Evolutionary conservation across 176 grass and related monocot species (phyloP), one percentile per base, ranked within the genome.

Genomic region (Avena atlantica): DNA sequence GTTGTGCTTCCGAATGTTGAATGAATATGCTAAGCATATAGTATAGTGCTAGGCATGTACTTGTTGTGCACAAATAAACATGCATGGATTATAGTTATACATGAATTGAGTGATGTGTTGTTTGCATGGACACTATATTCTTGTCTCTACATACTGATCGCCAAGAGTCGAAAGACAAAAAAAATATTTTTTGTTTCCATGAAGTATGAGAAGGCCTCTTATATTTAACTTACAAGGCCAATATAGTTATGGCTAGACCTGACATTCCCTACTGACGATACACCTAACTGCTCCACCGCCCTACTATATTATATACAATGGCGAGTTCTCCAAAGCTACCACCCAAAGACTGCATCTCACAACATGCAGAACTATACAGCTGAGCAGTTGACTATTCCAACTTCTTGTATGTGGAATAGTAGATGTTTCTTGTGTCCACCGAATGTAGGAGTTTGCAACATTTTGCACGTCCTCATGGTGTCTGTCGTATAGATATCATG

Each of bases 221-320:
- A 40, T 40, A 78, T 86, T 60, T 84, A 84, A 81, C n/a, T n/a
- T n/a, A n/a, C 42, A 88, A 45, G 67, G 81, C 11, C 27, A 64
- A 56, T 53, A 81, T 69, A 82, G 19, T 77, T 53, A 47, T 29
- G 6, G 45, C 31, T 70, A 82, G 27, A 85, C 57, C 55, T 47
- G 14, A 11, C 29, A 24, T 15, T 66, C 24, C 48, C 34, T 73
- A 8, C 79, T 24, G 55, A 24, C 19, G 55, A 24, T 71, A 57
- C 81, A 78, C 27, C 44, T n/a, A n/a, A n/a, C n/a, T n/a, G n/a
- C n/a, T n/a, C n/a, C n/a, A n/a, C n/a, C n/a, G n/a, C n/a, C n/a
- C n/a, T 72, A 88, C 42, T 78, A 88, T 91, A 29, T 85, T 29
- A 29, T 29, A 29, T 75, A 91, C 68, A 88, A 6, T 19, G 76